phyloP scores from a whole-genome alignment of 192 early-diverging fungal species.

The Phycomyces blakesleeanus region DNA sequence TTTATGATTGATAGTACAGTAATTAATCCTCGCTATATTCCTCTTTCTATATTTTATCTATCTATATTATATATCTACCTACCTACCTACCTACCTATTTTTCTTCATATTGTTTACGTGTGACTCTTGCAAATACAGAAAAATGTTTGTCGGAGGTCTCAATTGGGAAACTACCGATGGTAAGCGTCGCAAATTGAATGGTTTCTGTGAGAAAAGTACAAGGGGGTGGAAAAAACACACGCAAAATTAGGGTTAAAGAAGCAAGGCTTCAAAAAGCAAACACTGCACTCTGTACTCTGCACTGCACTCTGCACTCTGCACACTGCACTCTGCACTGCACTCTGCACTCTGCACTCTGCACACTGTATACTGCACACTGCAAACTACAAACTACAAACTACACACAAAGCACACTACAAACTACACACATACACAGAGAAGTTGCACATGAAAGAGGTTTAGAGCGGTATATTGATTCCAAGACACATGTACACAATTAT shows the following conservation, averaged over 20 bases:
- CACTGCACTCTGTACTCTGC: no score
- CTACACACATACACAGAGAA: no score
- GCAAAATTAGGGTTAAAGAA: no score
- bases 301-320: no score
- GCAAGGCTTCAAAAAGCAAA: no score
- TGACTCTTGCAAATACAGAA: slow-evolving; percentile 42
- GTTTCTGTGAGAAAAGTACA: not conserved
- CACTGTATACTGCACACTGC: no score
- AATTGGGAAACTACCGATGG: slow-evolving; percentile 84
- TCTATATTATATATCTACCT: slow-evolving; percentile 13
- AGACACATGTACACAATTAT: not conserved
- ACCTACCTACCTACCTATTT: slow-evolving; percentile 16
- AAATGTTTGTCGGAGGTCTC: slow-evolving; percentile 78
- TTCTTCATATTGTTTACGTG: not conserved
- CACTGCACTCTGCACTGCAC: no score
- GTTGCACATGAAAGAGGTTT: not conserved
- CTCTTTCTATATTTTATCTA: slow-evolving; percentile 22
- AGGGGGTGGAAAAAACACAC: not conserved
- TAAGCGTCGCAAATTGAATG: slow-evolving; percentile 42
- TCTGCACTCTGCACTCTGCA: no score
- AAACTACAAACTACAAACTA: no score
- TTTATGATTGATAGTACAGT: not conserved
- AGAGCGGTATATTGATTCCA: slow-evolving; percentile 7
- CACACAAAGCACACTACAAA: no score
- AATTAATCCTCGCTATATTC: not conserved